Evolutionary conservation across 2,329 filamentous ascomycete species (phyloP).

Genomic region (Bipolaris sorokiniana): DNA sequence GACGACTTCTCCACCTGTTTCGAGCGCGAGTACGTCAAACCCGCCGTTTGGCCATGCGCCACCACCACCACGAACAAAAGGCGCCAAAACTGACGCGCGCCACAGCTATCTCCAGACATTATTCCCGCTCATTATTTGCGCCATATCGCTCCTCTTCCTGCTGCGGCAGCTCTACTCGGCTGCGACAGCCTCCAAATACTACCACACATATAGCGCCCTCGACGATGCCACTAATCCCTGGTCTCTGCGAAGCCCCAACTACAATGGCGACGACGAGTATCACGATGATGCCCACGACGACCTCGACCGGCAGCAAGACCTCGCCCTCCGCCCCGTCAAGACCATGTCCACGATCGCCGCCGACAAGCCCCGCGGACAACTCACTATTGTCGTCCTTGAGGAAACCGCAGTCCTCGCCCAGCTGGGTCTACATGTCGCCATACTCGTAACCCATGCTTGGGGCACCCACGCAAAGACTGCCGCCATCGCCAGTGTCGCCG

Average conservation of each 20-base stretch:
- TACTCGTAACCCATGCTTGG: slow-evolving; percentile 67
- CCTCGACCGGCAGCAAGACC: slow-evolving; percentile 61
- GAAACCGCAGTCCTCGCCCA: slow-evolving; percentile 75
- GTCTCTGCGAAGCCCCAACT: slow-evolving; percentile 40
- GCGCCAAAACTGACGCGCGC: slow-evolving; percentile 1
- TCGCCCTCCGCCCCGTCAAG: slow-evolving; percentile 62
- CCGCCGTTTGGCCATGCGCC: slow-evolving; percentile 4
- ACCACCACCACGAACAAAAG: slow-evolving; percentile 3
- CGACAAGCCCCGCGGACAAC: slow-evolving; percentile 76
- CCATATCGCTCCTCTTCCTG: slow-evolving; percentile 72
- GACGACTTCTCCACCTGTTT: slow-evolving; percentile 70
- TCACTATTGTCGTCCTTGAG: slow-evolving; percentile 74
- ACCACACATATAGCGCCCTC: slow-evolving; percentile 64
- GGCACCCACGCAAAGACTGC: slow-evolving; percentile 64
- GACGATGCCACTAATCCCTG: slow-evolving; percentile 53
- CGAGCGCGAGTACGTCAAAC: slow-evolving; percentile 65
- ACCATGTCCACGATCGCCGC: slow-evolving; percentile 67
- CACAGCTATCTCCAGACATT: slow-evolving; percentile 78
- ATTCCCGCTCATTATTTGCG: slow-evolving; percentile 75
- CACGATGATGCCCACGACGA: slow-evolving; percentile 63
- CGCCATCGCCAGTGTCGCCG: slow-evolving; percentile 69
- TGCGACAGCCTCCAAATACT: slow-evolving; percentile 56
- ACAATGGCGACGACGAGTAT: slow-evolving; percentile 44
- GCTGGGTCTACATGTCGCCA: slow-evolving; percentile 70
- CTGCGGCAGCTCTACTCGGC: slow-evolving; percentile 63